Conservation (phyloP, 176 grass and related monocot genomes). For the Otatea glauca region DNA sequence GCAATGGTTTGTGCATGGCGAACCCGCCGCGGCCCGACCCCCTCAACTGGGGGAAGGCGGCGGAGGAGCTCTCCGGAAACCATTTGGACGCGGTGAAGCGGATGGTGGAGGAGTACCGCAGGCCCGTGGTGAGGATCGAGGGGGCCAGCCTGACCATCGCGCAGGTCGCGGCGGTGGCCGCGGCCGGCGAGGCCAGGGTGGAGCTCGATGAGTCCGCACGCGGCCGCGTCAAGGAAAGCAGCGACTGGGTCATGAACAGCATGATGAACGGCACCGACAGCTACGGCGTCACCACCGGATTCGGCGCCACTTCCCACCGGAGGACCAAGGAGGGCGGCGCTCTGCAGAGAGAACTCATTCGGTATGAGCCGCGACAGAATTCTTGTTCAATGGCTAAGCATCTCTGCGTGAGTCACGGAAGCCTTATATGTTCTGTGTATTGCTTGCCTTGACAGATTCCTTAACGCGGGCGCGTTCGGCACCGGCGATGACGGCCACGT, state of each 20-base stretch:
- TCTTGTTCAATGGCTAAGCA: background rate
- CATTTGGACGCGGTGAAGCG: constrained; percentile 75
- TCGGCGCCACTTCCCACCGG: constrained; percentile 83
- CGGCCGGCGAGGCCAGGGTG: constrained; percentile 47
- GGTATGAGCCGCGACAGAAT: constrained; percentile 21
- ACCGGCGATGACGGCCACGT: constrained; percentile 60
- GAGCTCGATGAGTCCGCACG: constrained; percentile 74
- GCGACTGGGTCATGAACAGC: constrained; percentile 82
- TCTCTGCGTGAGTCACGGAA: background rate
- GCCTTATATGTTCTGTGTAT: background rate
- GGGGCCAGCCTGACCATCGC: constrained; percentile 72
- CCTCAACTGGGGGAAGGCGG: constrained; percentile 66
- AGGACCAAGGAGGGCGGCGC: constrained; percentile 74
- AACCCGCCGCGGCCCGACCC: constrained; percentile 48
- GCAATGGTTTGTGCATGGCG: constrained; percentile 40
- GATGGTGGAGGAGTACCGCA: constrained; percentile 76
- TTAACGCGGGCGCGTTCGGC: constrained; percentile 66
- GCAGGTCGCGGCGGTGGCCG: constrained; percentile 77
- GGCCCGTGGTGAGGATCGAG: constrained; percentile 60
- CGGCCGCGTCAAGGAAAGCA: constrained; percentile 77
- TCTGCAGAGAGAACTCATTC: constrained; percentile 65
- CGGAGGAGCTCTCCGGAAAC: constrained; percentile 56
- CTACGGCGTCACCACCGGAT: constrained; percentile 91
- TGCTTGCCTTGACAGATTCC: background rate
- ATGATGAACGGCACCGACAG: constrained; percentile 86